Percentiles rank a stretch among this genome's conserved stretches.
Conservation (phyloP, 352 stramenopile genomes). For the Globisporangium cystogenes region DNA sequence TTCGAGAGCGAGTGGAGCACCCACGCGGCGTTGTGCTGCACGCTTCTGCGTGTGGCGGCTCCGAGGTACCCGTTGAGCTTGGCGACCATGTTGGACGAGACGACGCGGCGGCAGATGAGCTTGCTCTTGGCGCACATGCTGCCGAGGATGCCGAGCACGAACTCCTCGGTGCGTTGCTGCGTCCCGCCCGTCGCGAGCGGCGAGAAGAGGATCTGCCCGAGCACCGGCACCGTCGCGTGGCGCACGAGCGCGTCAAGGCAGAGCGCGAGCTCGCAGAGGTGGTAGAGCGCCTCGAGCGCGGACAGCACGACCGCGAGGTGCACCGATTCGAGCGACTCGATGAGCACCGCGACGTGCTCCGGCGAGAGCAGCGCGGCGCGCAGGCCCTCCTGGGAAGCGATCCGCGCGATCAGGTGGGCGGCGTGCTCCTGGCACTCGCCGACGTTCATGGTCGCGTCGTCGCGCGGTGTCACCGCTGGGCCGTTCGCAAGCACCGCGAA, state of each 20-base stretch:
- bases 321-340: slow-evolving; percentile 73
- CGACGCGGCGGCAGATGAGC: slow-evolving; percentile 38
- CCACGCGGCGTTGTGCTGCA: slow-evolving; percentile 48
- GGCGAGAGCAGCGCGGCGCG: slow-evolving; percentile 42
- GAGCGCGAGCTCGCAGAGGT: slow-evolving; percentile 54
- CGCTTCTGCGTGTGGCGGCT: slow-evolving; percentile 1
- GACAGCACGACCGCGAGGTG: slow-evolving; percentile 57
- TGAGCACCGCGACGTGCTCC: slow-evolving; percentile 51
- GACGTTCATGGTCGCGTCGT: slow-evolving; percentile 3
- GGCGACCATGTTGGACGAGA: slow-evolving; percentile 60
- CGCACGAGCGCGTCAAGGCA: slow-evolving; percentile 63
- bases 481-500: slow-evolving; percentile 30
- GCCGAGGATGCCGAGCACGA: slow-evolving; percentile 38
- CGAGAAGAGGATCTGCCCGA: slow-evolving; percentile 67
- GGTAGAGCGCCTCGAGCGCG: slow-evolving; percentile 46
- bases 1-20: slow-evolving; percentile 57
- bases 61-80: slow-evolving; percentile 40
- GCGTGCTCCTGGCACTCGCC: slow-evolving; percentile 45
- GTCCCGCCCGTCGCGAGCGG: slow-evolving; percentile 11
- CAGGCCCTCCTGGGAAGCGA: slow-evolving; percentile 46
- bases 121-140: slow-evolving; percentile 49
- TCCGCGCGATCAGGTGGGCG: slow-evolving; percentile 48
- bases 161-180: slow-evolving; percentile 15
- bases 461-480: background rate
- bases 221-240: slow-evolving; percentile 67